Percentiles rank a stretch among this genome's conserved stretches.
phyloP scores from a whole-genome alignment of 2,329 filamentous ascomycete genomes.

The Clarireedia monteithiana region DNA sequence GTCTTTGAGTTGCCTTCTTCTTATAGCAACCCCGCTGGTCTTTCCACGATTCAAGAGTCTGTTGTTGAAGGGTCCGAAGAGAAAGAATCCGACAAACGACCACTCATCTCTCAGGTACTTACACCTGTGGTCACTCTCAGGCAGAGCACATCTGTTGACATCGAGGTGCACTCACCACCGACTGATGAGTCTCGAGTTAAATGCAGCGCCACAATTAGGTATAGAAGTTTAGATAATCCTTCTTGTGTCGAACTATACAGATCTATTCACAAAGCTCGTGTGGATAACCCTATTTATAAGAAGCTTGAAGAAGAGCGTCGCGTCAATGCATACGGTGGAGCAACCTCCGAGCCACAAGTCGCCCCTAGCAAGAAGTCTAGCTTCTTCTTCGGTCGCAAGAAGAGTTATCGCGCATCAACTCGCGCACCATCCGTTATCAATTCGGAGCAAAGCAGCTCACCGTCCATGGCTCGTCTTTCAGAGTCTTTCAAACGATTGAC shows the following conservation, averaged over 20 bases:
- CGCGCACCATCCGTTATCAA: conserved; percentile 46
- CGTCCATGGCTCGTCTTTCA: conserved; percentile 65
- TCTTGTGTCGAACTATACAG: conserved; percentile 80
- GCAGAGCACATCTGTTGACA: conserved; percentile 85
- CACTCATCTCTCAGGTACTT: conserved; percentile 67
- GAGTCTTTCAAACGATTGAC: conserved; percentile 62
- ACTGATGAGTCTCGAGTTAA: conserved; percentile 63
- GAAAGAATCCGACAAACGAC: conserved; percentile 29
- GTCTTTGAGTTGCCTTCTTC: conserved; percentile 39
- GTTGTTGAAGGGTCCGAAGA: conserved; percentile 2
- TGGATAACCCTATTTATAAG: conserved; percentile 87
- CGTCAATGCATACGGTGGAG: conserved; percentile 61
- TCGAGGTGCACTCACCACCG: conserved; percentile 85
- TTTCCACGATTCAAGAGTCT: conserved; percentile 7
- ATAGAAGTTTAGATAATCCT: conserved; percentile 67
- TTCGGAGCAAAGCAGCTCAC: conserved; percentile 69
- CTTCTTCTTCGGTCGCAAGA: conserved; percentile 28
- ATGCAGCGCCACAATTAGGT: conserved; percentile 59
- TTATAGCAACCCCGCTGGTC: conserved; percentile 14
- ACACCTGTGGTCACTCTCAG: conserved; percentile 87
- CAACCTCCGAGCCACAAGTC: conserved; percentile 35
- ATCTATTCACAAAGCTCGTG: conserved; percentile 79
- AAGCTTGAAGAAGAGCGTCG: conserved; percentile 57
- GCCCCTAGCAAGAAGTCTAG: conserved; percentile 39
- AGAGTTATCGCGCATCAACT: conserved; percentile 49